Evolutionary conservation across 2,329 filamentous ascomycete species (phyloP).

Genomic region (Colletotrichum magnum): DNA sequence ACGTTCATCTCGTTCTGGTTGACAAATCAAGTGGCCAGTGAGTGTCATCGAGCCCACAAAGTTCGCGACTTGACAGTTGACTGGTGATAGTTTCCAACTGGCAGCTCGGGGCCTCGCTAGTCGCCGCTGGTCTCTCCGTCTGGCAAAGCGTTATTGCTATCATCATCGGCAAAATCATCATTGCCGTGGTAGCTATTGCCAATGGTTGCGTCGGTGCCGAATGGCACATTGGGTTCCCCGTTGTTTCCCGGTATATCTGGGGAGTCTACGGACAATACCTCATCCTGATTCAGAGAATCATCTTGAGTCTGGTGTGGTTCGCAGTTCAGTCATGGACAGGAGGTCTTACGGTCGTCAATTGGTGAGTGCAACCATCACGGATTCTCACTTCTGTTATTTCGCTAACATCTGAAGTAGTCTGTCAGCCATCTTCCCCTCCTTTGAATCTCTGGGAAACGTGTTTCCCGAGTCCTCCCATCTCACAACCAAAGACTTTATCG

Average conservation of each 20-base stretch:
- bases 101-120: slow-evolving; percentile 32
- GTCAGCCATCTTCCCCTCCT: slow-evolving; percentile 46
- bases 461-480: slow-evolving; percentile 45
- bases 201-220: slow-evolving; percentile 34
- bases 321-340: slow-evolving; percentile 51
- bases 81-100: slow-evolving; percentile 28
- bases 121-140: slow-evolving; percentile 29
- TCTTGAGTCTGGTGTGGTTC: slow-evolving; percentile 57
- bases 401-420: slow-evolving; percentile 37
- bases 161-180: slow-evolving; percentile 36
- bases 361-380: neutral
- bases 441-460: slow-evolving; percentile 44
- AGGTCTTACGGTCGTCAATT: slow-evolving; percentile 43
- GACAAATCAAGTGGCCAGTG: slow-evolving; percentile 35
- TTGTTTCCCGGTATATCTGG: slow-evolving; percentile 56
- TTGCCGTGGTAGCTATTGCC: slow-evolving; percentile 29
- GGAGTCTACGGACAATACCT: slow-evolving; percentile 57
- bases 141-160: slow-evolving; percentile 37
- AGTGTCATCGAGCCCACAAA: neutral
- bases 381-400: too few relatives aligned
- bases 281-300: slow-evolving; percentile 54
- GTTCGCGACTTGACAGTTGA: neutral
- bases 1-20: slow-evolving; percentile 41
- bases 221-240: slow-evolving; percentile 60
- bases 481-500: slow-evolving; percentile 47